phyloP scores from a whole-genome alignment of 78 protist genomes.

The Anaeramoeba flamelloides region DNA sequence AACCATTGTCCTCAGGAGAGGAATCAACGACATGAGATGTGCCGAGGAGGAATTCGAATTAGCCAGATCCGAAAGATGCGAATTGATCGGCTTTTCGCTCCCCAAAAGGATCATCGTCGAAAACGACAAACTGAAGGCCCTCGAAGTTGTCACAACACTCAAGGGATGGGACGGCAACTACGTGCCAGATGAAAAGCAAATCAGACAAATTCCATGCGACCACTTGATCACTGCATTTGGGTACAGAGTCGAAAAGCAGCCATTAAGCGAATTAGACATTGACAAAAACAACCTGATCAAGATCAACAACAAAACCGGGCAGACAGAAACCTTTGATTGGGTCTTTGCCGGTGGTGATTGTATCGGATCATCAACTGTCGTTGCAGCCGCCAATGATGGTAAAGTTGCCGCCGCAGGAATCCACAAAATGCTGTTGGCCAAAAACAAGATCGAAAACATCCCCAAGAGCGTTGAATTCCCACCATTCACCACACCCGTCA shows the following conservation, averaged over 20 bases:
- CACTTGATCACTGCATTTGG: slow-evolving; percentile 11
- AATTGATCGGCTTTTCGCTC: neutral
- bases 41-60: neutral
- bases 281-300: neutral
- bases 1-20: slow-evolving; percentile 59
- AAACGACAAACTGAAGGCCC: neutral
- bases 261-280: neutral
- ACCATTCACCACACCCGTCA: slow-evolving; percentile 56
- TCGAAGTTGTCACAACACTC: neutral
- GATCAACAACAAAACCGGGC: neutral
- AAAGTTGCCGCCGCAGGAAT: slow-evolving; percentile 65
- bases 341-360: slow-evolving; percentile 79
- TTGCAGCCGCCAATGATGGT: slow-evolving; percentile 87
- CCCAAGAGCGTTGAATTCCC: slow-evolving; percentile 36
- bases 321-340: slow-evolving; percentile 17
- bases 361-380: slow-evolving; percentile 52
- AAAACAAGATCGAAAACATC: neutral
- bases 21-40: slow-evolving; percentile 63
- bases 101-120: neutral
- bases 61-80: neutral
- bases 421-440: neutral
- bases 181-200: neutral
- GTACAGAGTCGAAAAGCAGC: neutral
- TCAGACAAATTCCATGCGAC: neutral
- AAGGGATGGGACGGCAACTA: neutral